Base-by-base conservation (phyloP, 306 rosid genomes). In the Hylodesmum podocarpum region DNA sequence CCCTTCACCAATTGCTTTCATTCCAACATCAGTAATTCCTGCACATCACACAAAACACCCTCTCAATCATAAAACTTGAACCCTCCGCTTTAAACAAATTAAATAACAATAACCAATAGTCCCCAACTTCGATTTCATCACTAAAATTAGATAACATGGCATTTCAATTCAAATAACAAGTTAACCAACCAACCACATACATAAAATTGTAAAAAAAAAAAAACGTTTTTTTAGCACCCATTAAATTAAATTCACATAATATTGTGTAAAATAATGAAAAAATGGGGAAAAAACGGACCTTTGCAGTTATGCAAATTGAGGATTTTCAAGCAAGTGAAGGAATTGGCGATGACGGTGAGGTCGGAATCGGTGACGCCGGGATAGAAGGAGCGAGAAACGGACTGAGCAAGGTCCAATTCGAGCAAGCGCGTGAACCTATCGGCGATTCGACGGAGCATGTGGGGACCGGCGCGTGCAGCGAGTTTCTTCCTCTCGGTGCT, bases 281-380 rank as follows among this genome's bases (percentile, higher is more conserved):
- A 57, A 57, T 11, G 15, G 27, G 36, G 4, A 33, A 28, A 28
- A 25, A 25, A 55, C 0, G 11, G 12, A 92, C 99, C 94, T 88
- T 85, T 92, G 66, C 99, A 95, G 34, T 92, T 90, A 10, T 86
- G 93, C 76, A 95, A 80, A 82, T 76, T 80, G 66, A 95, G 97
- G 41, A 90, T 70, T 65, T 54, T 89, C 88, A 95, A 81, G 86
- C 83, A 95, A 19, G 18, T 78, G 76, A 95, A 92, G 1, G 96
- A 92, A 34, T 69, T 77, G 28, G 96, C 96, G 39, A 92, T 87
- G 66, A 95, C 96, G 39, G 84, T 25, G 58, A 92, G 97, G 76
- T 92, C 97, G 12, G 97, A 90, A 82, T 95, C 91, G 6, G 90
- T 86, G 37, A 92, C 92, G 2, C 99, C 99, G 4, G 99, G 99